Evolutionary conservation across 345 rosid species (phyloP), one percentile per base, ranked within the genome.

Genomic region (Aquilaria yunnanensis): DNA sequence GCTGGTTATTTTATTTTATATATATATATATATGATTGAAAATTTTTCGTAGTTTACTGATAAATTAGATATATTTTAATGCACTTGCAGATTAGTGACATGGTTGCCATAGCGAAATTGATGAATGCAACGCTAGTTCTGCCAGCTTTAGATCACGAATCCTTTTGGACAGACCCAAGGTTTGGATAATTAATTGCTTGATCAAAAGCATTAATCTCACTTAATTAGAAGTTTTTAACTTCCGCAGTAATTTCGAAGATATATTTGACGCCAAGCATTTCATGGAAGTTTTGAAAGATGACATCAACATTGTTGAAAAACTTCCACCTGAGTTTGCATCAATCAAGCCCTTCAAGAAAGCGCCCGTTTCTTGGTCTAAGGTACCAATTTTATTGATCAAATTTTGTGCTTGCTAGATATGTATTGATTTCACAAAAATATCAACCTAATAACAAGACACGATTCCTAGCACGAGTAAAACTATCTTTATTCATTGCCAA

Each of bases 91-190:
- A 86, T 86, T 52, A 80, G 91, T 29, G 93, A 85, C 48, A 85
- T 90, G 87, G 96, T 88, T 50, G 91, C 91, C 6, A 71, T 82
- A 29, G 83, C 91, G 1, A 84, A 85, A 71, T 59, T 90, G 47
- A 85, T 88, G 90, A 85, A 90, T 51, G 91, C 89, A 23, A 75
- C 80, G 50, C 73, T 90, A 50, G 89, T 88, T 62, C 78, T 85
- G 50, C 96, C 96, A 11, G 76, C 75, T 47, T 73, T 90, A n/a
- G 97, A 90, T 63, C 81, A 83, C 54, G 52, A 62, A 51, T 90
- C 97, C 54, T 90, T 76, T 64, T 90, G 96, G 97, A 85, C 77
- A 30, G 93, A 90, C 71, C 74, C 86, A 10, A 88, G 95, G 95
- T 90, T 47, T 34, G 14, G 2, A 6, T 8, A 37, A 10, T 16